A percentile compares a stretch with the other conserved stretches of the same genome.
Evolutionary conservation across 164 flowering plant species (phyloP).

Genomic region (grape (Vitis vinifera)): ASM3070453v1 NC_081815.1:3425501-3426000

Average conservation of each 20-base stretch:
- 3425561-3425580: no score
- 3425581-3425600: no score
- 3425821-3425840: conserved; percentile 89
- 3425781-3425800: conserved; percentile 59
- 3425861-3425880: conserved; percentile 98
- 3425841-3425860: conserved; percentile 84
- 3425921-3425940: conserved; percentile 96
- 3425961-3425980: not conserved
- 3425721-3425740: not conserved
- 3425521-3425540: no score
- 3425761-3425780: conserved; percentile 6
- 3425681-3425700: no score
- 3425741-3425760: not conserved
- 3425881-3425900: conserved; percentile 98
- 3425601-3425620: no score
- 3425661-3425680: no score
- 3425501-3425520: no score
- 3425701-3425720: not conserved
- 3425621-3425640: no score
- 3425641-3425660: no score
- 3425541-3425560: no score
- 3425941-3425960: conserved; percentile 16
- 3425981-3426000: not conserved
- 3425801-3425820: conserved; percentile 89
- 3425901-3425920: conserved; percentile 86